Evolutionary conservation across 352 stramenopile genomes (phyloP).

Genomic region (Pythium chondricola): DNA sequence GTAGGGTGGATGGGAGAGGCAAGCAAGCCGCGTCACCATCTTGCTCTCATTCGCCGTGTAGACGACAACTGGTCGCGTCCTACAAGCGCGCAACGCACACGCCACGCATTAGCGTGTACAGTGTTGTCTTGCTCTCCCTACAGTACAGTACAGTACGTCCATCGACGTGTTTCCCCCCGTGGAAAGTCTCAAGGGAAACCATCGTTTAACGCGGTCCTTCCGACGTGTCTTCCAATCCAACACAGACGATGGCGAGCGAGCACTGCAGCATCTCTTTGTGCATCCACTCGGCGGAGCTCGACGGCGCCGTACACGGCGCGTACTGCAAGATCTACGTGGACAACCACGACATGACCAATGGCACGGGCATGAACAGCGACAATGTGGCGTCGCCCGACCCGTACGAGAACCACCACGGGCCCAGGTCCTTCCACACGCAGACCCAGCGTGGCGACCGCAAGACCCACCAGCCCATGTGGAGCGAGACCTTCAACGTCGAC

Average conservation of each 20-base stretch:
- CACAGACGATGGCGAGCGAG: conserved; percentile 1
- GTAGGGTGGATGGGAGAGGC: background rate
- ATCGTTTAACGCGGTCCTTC: too few relatives aligned
- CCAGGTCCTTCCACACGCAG: conserved; percentile 21
- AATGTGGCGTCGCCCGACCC: conserved; percentile 8
- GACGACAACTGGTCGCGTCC: background rate
- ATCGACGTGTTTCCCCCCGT: too few relatives aligned
- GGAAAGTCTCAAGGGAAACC: too few relatives aligned
- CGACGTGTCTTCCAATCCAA: too few relatives aligned
- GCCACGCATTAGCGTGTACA: too few relatives aligned
- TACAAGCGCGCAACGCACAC: too few relatives aligned
- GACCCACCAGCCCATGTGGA: conserved; percentile 17
- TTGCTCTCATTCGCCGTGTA: background rate
- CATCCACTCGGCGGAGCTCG: conserved; percentile 21
- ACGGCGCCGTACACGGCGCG: conserved; percentile 13
- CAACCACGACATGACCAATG: conserved; percentile 12
- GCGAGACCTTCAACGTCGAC: conserved; percentile 21
- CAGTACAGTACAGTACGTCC: too few relatives aligned
- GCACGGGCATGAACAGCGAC: conserved; percentile 1
- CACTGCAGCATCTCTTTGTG: conserved; percentile 19
- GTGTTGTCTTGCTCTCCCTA: too few relatives aligned
- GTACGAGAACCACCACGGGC: background rate
- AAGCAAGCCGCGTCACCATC: background rate
- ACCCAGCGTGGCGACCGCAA: conserved; percentile 16
- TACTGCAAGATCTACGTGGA: conserved; percentile 27